These are phyloP conservation scores for Linnemannia hyalina DNA, from an alignment of 192 early-diverging fungal species.

Conservation along the genomic window DNA sequence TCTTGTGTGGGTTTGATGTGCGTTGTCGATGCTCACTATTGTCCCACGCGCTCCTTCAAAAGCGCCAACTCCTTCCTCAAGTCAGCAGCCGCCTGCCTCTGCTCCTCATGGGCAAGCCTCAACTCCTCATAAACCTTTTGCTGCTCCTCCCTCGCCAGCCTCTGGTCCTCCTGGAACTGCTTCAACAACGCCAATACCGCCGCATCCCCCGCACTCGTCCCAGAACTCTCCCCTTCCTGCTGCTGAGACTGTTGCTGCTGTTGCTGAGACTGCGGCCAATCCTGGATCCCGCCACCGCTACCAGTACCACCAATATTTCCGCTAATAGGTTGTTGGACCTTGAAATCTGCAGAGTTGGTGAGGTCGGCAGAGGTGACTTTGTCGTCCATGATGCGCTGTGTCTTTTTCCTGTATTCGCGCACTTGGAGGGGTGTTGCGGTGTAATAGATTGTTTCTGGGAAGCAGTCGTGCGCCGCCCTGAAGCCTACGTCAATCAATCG, in stretches of 20 bases:
- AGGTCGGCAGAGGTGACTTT: background rate
- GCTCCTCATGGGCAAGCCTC: background rate
- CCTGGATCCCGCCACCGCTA: background rate
- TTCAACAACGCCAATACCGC: background rate
- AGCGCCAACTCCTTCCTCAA: background rate
- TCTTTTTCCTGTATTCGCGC: background rate
- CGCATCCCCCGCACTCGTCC: background rate
- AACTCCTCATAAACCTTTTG: background rate
- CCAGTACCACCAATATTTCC: background rate
- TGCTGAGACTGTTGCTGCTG: background rate
- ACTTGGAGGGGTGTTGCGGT: background rate
- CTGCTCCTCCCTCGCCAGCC: background rate
- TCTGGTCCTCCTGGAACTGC: background rate
- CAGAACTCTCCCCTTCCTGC: background rate
- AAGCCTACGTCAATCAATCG: background rate
- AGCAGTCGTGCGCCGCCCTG: background rate
- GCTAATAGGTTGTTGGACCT: background rate
- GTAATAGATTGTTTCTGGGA: conserved; percentile 19
- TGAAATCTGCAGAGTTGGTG: background rate
- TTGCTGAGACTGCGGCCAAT: background rate
- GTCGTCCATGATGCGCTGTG: background rate
- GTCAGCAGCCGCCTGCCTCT: background rate
- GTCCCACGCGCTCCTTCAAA: background rate
- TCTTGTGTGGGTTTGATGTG: no score
- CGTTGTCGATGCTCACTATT: background rate